Evolutionary conservation across 83 land plant species (phyloP).

Genomic region (Picea mariana): DNA sequence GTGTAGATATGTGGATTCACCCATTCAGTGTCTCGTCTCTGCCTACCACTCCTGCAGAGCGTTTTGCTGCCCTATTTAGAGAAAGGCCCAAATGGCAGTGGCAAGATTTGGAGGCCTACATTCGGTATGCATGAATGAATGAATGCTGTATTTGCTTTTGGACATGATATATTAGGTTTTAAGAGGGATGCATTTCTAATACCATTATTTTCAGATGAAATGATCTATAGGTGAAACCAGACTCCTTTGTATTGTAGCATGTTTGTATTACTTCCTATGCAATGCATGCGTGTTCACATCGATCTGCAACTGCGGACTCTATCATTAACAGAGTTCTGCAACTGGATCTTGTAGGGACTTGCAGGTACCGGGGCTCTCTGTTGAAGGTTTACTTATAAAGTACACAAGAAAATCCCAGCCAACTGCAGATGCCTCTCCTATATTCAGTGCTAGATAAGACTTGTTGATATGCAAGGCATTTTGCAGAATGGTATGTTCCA

Average conservation of each 20-base stretch:
- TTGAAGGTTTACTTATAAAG: constrained; percentile 84
- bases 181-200: too few species aligned
- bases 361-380: constrained; percentile 84
- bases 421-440: constrained; percentile 61
- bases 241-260: too few species aligned
- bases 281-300: too few species aligned
- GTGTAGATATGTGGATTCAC: constrained; percentile 75
- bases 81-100: constrained; percentile 88
- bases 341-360: constrained; percentile 55
- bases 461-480: too few species aligned
- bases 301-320: too few species aligned
- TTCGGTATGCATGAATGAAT: constrained; percentile 47
- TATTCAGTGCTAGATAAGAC: constrained; percentile 79
- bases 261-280: too few species aligned
- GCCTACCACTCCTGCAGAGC: constrained; percentile 74
- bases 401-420: constrained; percentile 90
- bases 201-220: too few species aligned
- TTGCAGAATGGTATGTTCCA: too few species aligned
- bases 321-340: too few species aligned
- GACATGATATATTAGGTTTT: too few species aligned
- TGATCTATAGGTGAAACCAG: too few species aligned
- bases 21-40: constrained; percentile 68
- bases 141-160: too few species aligned
- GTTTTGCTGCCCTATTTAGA: constrained; percentile 76
- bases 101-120: constrained; percentile 90